phyloP scores from a whole-genome alignment of 225 moss, liverwort and hornwort genomes.

The Polytrichum commune region DNA sequence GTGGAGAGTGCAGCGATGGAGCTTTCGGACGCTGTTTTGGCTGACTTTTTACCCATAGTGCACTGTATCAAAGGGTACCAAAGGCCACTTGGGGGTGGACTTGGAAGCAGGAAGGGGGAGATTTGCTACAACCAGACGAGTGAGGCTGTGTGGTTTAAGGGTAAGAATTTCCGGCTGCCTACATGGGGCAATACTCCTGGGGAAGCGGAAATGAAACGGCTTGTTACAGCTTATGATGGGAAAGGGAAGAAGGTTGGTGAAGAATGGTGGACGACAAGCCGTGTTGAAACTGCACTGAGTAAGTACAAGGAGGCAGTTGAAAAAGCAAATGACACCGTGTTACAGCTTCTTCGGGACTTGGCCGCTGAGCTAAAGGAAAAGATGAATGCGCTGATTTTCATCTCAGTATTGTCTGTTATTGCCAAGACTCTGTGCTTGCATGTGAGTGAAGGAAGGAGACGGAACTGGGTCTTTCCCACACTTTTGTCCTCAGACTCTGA shows the following conservation, averaged over 20 bases:
- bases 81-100: slow-evolving; percentile 55
- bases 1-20: slow-evolving; percentile 64
- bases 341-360: slow-evolving; percentile 64
- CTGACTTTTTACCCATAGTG: slow-evolving; percentile 72
- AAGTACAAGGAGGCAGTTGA: slow-evolving; percentile 71
- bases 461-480: slow-evolving; percentile 76
- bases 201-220: slow-evolving; percentile 74
- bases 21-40: slow-evolving; percentile 46
- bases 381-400: slow-evolving; percentile 72
- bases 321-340: slow-evolving; percentile 53
- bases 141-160: slow-evolving; percentile 79
- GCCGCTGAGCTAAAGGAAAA: slow-evolving; percentile 76
- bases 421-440: slow-evolving; percentile 77
- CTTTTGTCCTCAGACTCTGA: slow-evolving; percentile 22
- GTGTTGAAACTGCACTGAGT: slow-evolving; percentile 60
- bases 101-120: slow-evolving; percentile 60
- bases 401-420: slow-evolving; percentile 69
- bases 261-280: slow-evolving; percentile 76
- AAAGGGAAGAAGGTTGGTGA: slow-evolving; percentile 86
- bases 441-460: slow-evolving; percentile 83
- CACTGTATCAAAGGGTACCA: slow-evolving; percentile 54
- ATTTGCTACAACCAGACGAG: slow-evolving; percentile 59
- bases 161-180: slow-evolving; percentile 68
- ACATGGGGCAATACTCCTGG: slow-evolving; percentile 72
- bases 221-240: slow-evolving; percentile 66